Base-by-base conservation (phyloP, 495 filamentous ascomycete genomes). In the Talaromyces ruber region DNA sequence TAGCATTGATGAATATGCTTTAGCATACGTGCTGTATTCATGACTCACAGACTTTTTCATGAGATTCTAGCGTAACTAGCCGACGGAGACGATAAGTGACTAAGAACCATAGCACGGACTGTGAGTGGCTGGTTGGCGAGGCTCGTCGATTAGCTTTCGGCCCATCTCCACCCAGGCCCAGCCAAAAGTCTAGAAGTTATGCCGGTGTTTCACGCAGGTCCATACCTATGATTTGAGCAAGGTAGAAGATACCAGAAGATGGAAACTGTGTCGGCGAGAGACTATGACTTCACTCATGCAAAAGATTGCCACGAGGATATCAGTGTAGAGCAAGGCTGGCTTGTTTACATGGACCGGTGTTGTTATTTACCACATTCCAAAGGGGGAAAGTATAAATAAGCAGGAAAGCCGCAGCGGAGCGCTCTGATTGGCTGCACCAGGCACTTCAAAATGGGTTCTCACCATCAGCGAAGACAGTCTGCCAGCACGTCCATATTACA, bases 91-190 rank as follows among this genome's bases (percentile, higher is more conserved):
- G 14, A 2, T 2, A 6, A 9, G 7, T 32, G 30, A 32, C 30
- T 32, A 14, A 39, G 43, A 47, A 21, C 6, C 43, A 47, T 12
- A 18, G 8, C 18, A 47, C 43, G 43, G 5, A n/a, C 6, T 47
- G n/a, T 47, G 8, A 47, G 43, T 18, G 43, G 43, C 43, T 47
- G 18, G 43, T 8, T 18, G 43, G 43, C 16, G 43, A 47, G 43
- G 43, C 43, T 47, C 43, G 43, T 47, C 51, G 51, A 54, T 54
- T 54, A 54, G 51, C 51, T 54, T 54, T 26, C 51, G 51, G 51
- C 21, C 22, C 51, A 54, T 54, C 51, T 54, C 51, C 51, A 54
- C 26, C 24, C 0, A 24, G 26, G 4, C 47, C 47, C 6, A 11
- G n/a, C 7, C 22, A 28, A 54, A 26, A 54, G 26, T 54, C 51